These are phyloP conservation scores for Cyclotella cryptica DNA, from an alignment of 108 stramenopile genomes.

Conservation along the genomic window DNA sequence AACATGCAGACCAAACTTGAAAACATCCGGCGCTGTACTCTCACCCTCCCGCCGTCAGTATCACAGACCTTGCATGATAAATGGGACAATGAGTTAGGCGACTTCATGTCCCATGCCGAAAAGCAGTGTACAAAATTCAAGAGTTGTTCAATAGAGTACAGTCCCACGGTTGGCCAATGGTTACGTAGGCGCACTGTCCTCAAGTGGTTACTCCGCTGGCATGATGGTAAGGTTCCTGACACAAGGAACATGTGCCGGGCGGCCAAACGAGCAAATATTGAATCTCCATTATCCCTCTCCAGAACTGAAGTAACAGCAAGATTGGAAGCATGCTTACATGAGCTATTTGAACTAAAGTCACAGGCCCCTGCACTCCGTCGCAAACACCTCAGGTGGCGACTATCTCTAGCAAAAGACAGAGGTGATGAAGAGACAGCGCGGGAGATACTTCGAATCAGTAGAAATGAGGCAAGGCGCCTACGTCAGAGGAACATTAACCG, in stretches of 20 bases:
- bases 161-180: too few species aligned
- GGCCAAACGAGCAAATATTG: conserved; percentile 7
- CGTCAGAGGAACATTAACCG: not conserved
- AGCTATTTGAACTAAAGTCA: too few species aligned
- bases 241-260: too few species aligned
- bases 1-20: too few species aligned
- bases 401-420: not conserved
- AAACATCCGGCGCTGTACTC: too few species aligned
- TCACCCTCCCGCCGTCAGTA: not conserved
- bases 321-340: too few species aligned
- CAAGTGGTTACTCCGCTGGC: too few species aligned
- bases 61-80: not conserved
- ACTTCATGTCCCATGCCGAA: not conserved
- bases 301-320: not conserved
- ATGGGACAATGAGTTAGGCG: too few species aligned
- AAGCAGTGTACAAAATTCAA: conserved; percentile 1
- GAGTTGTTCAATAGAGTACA: too few species aligned
- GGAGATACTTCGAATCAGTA: not conserved
- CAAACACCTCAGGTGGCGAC: not conserved
- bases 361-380: not conserved
- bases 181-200: too few species aligned
- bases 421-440: conserved; percentile 7
- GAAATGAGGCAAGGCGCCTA: not conserved
- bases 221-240: too few species aligned
- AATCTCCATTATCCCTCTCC: not conserved